A percentile compares a stretch with the other conserved stretches of the same genome.
These are phyloP conservation scores for Metschnikowia koreensis DNA, from an alignment of 805 yeast species.

Conservation along the genomic window DNA sequence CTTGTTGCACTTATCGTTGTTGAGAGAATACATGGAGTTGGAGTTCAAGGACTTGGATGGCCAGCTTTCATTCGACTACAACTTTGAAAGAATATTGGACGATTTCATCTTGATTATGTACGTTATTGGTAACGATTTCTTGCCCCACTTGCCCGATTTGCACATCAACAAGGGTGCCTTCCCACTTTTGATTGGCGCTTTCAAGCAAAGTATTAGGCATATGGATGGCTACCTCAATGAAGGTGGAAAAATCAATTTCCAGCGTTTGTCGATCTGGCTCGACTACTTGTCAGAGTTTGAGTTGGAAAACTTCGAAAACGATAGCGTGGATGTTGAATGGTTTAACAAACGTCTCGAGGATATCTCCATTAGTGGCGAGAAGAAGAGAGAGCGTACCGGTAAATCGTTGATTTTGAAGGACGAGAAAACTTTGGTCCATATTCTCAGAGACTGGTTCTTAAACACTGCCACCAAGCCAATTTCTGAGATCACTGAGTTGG, in stretches of 20 bases:
- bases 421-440: slow-evolving; percentile 71
- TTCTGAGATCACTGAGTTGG: slow-evolving; percentile 36
- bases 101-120: slow-evolving; percentile 90
- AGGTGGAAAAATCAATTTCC: slow-evolving; percentile 75
- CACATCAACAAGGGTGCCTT: slow-evolving; percentile 94
- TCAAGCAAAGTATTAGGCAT: slow-evolving; percentile 72
- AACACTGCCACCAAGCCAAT: slow-evolving; percentile 28
- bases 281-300: slow-evolving; percentile 77
- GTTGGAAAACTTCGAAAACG: slow-evolving; percentile 78
- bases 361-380: slow-evolving; percentile 70
- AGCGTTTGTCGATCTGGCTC: slow-evolving; percentile 72
- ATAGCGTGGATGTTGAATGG: slow-evolving; percentile 87
- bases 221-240: slow-evolving; percentile 84
- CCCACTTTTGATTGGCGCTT: slow-evolving; percentile 85
- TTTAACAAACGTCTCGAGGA: slow-evolving; percentile 81
- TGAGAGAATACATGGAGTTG: slow-evolving; percentile 85
- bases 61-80: slow-evolving; percentile 62
- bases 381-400: slow-evolving; percentile 63
- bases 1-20: slow-evolving; percentile 78
- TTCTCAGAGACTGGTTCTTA: slow-evolving; percentile 51
- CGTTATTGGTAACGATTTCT: slow-evolving; percentile 96
- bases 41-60: slow-evolving; percentile 76
- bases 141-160: slow-evolving; percentile 93
- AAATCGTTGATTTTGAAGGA: slow-evolving; percentile 63
- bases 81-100: slow-evolving; percentile 86